phyloP scores from a whole-genome alignment of 345 rosid species.

The Clarkia xantiana region DNA sequence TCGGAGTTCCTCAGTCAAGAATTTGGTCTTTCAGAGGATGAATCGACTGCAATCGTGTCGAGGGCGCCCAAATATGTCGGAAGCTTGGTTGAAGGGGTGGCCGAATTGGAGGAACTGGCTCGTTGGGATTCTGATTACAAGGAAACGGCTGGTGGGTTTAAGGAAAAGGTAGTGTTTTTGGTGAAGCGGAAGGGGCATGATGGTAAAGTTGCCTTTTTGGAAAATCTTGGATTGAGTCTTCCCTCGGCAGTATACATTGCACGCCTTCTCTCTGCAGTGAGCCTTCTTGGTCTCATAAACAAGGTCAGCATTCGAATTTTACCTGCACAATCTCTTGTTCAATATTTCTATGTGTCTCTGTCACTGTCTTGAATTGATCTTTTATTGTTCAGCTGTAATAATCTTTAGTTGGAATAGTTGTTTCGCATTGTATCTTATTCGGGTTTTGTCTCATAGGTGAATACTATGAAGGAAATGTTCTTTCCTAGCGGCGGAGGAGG shows the following conservation, averaged over 20 bases:
- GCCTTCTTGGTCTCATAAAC: conserved; percentile 39
- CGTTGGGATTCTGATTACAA: conserved; percentile 29
- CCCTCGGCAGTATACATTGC: conserved; percentile 63
- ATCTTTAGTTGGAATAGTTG: neutral
- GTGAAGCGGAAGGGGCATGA: conserved; percentile 65
- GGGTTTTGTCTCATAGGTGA: conserved; percentile 51
- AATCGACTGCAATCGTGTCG: conserved; percentile 30
- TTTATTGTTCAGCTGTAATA: too few species aligned
- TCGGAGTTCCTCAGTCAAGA: conserved; percentile 28
- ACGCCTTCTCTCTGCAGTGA: conserved; percentile 43
- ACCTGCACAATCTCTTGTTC: neutral
- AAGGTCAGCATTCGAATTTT: conserved; percentile 23
- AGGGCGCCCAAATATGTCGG: conserved; percentile 38
- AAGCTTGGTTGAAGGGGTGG: conserved; percentile 44
- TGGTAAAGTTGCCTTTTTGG: conserved; percentile 72
- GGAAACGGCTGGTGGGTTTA: conserved; percentile 28
- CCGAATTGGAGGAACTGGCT: conserved; percentile 51
- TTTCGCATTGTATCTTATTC: conserved; percentile 24
- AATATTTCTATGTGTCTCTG: neutral
- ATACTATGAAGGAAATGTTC: conserved; percentile 64
- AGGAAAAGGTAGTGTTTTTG: conserved; percentile 51
- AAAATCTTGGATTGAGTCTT: conserved; percentile 63
- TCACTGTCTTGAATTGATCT: neutral
- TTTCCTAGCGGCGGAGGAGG: conserved; percentile 56
- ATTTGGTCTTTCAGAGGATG: conserved; percentile 35